A percentile compares a stretch with the other conserved stretches of the same genome.
Evolutionary conservation across 768 basidiomycete species (phyloP).

Genomic region (Cyathus striatus): DNA sequence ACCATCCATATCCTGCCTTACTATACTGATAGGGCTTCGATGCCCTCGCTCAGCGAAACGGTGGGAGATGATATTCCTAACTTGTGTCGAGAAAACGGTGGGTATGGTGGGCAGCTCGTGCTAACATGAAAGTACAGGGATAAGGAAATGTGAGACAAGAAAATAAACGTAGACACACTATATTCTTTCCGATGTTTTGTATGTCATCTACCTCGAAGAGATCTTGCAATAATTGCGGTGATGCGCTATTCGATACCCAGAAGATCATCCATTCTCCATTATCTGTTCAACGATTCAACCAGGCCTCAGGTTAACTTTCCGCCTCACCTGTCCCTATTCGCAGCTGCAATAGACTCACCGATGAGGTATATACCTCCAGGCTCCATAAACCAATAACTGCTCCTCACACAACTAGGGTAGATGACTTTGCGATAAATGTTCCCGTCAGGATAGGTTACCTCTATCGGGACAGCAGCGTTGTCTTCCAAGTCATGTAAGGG

Average conservation of each 20-base stretch:
- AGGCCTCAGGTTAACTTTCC: too few species aligned
- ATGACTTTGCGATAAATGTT: conserved; percentile 48
- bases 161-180: too few species aligned
- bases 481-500: conserved; percentile 84
- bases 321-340: too few species aligned
- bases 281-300: conserved; percentile 38
- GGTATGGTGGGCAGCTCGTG: conserved; percentile 63
- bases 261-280: conserved; percentile 85
- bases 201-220: conserved; percentile 85
- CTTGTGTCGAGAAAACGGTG: conserved; percentile 76
- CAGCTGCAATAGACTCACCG: too few species aligned
- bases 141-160: neutral
- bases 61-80: conserved; percentile 78
- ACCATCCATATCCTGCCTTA: conserved; percentile 90
- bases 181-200: too few species aligned
- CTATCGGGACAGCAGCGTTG: conserved; percentile 62
- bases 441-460: conserved; percentile 13
- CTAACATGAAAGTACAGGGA: conserved; percentile 29
- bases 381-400: conserved; percentile 84
- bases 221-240: conserved; percentile 77
- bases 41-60: conserved; percentile 52
- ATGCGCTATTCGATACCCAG: conserved; percentile 84
- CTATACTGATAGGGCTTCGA: conserved; percentile 60
- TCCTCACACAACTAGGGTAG: conserved; percentile 76
- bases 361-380: conserved; percentile 89